These are phyloP conservation scores for Suillus ampliporus DNA, from an alignment of 768 basidiomycete species.

Conservation along the genomic window DNA sequence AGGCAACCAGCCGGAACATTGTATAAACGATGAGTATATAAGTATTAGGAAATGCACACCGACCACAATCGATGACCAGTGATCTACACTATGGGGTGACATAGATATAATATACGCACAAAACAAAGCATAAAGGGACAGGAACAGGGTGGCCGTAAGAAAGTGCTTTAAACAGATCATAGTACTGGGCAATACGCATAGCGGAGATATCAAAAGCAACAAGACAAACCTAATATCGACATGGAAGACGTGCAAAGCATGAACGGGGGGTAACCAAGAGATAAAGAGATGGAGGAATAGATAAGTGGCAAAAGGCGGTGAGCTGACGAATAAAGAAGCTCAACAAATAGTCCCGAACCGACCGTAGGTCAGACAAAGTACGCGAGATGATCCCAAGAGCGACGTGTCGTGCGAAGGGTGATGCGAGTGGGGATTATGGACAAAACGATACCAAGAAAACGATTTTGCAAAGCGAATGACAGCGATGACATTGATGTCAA, in stretches of 20 bases:
- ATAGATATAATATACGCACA: constrained; percentile 41
- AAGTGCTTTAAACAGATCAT: constrained; percentile 21
- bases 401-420: constrained; percentile 10
- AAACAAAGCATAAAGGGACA: constrained; percentile 28
- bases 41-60: constrained; percentile 36
- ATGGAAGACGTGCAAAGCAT: constrained; percentile 33
- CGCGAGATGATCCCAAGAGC: constrained; percentile 17
- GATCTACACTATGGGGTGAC: constrained; percentile 36
- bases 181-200: constrained; percentile 19
- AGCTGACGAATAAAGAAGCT: constrained; percentile 24
- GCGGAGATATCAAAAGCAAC: constrained; percentile 34
- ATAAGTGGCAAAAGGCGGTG: constrained; percentile 34
- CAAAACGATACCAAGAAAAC: constrained; percentile 33
- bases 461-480: constrained; percentile 29
- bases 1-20: constrained; percentile 7
- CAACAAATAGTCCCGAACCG: constrained; percentile 33
- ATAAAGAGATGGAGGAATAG: constrained; percentile 31
- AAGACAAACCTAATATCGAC: constrained; percentile 30
- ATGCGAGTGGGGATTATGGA: constrained; percentile 34
- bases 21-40: constrained; percentile 43
- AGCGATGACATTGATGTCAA: constrained; percentile 9
- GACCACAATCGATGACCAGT: constrained; percentile 22
- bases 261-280: constrained; percentile 34
- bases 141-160: background rate
- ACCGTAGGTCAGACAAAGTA: constrained; percentile 18